Evolutionary conservation across 1,139 yeast genomes (phyloP).

Genomic region (Pichia sp.): DNA sequence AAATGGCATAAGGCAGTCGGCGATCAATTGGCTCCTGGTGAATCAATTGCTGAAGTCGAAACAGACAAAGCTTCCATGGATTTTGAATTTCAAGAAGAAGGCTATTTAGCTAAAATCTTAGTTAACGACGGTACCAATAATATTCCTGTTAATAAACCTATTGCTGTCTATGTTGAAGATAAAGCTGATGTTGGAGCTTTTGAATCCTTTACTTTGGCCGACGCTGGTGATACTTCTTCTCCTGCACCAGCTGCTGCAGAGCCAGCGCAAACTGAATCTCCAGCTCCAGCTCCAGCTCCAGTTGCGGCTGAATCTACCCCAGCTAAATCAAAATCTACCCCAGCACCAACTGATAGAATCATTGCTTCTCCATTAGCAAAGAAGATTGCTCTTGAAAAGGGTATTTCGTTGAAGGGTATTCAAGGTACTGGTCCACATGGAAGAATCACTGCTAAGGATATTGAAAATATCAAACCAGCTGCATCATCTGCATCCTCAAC

Average conservation of each 20-base stretch:
- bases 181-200: slow-evolving; percentile 81
- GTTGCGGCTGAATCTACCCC: slow-evolving; percentile 29
- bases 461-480: slow-evolving; percentile 50
- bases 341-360: slow-evolving; percentile 53
- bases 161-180: slow-evolving; percentile 94
- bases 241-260: slow-evolving; percentile 36
- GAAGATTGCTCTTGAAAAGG: slow-evolving; percentile 87
- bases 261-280: slow-evolving; percentile 34
- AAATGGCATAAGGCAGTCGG: slow-evolving; percentile 87
- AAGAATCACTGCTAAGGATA: slow-evolving; percentile 85
- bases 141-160: slow-evolving; percentile 88
- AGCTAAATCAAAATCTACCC: slow-evolving; percentile 23
- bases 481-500: slow-evolving; percentile 24
- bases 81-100: slow-evolving; percentile 98
- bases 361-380: slow-evolving; percentile 95
- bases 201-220: slow-evolving; percentile 74
- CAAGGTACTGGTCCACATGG: slow-evolving; percentile 95
- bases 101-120: slow-evolving; percentile 85
- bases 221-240: slow-evolving; percentile 49
- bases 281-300: slow-evolving; percentile 36
- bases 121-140: slow-evolving; percentile 85
- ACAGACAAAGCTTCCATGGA: slow-evolving; percentile 99
- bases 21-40: slow-evolving; percentile 83
- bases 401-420: slow-evolving; percentile 75
- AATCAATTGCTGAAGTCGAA: slow-evolving; percentile 91